These are phyloP conservation scores for Fraxinus dipetala DNA, from an alignment of 305 asterid genomes.

Conservation along the genomic window DNA sequence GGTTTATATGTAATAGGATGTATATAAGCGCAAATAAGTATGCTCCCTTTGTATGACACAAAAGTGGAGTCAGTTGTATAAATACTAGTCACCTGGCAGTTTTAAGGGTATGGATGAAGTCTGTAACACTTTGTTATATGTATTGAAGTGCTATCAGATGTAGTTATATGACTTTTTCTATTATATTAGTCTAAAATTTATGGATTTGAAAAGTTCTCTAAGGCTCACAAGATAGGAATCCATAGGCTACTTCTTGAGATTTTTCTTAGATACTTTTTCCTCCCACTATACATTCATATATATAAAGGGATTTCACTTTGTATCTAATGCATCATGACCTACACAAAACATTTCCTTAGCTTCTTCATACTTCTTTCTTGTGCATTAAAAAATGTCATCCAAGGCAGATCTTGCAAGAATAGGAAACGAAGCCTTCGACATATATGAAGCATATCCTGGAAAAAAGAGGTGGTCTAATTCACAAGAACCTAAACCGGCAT, in stretches of 20 bases:
- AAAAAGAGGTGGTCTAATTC: constrained; percentile 10
- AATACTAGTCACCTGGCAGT: neutral
- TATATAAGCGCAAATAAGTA: constrained; percentile 12
- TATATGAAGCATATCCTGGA: constrained; percentile 18
- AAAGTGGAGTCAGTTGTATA: constrained; percentile 12
- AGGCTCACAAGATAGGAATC: neutral
- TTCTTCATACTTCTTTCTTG: neutral
- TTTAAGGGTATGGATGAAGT: constrained; percentile 16
- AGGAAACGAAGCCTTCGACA: constrained; percentile 31
- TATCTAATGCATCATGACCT: constrained; percentile 10
- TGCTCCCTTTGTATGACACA: constrained; percentile 8
- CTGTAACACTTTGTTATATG: constrained; percentile 11
- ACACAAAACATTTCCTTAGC: neutral
- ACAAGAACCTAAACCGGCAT: constrained; percentile 13
- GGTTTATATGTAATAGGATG: neutral
- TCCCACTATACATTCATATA: constrained; percentile 11
- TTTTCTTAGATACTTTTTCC: neutral
- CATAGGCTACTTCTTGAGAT: neutral
- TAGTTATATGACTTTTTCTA: neutral
- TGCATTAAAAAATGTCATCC: constrained; percentile 21
- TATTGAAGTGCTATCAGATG: neutral
- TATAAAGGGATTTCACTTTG: constrained; percentile 26
- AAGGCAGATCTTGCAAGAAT: constrained; percentile 25
- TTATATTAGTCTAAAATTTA: neutral
- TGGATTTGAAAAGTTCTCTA: neutral